Percentiles rank a stretch among this genome's conserved stretches.
Conservation (phyloP, 495 filamentous ascomycete genomes). For the Xylaria bambusicola region DNA sequence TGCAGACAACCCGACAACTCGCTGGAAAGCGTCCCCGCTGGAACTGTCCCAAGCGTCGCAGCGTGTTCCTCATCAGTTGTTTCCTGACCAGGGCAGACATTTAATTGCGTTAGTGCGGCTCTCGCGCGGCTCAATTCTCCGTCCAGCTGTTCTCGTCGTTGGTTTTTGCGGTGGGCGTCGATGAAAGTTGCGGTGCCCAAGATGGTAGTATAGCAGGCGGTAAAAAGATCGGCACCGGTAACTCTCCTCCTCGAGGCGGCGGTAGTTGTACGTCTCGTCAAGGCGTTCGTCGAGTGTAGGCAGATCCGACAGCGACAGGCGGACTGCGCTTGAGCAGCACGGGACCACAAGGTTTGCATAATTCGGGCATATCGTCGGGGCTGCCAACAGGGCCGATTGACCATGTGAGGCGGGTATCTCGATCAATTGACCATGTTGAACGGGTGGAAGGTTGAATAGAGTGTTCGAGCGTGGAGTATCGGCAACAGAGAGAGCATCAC, state of each 20-base stretch:
- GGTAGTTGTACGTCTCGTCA: conserved; percentile 56
- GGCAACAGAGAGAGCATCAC: too few relatives aligned
- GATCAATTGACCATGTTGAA: conserved; percentile 18
- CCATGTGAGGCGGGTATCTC: background rate
- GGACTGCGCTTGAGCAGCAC: conserved; percentile 60
- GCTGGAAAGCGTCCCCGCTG: too few relatives aligned
- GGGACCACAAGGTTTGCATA: conserved; percentile 75
- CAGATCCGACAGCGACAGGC: conserved; percentile 67
- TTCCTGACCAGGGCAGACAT: background rate
- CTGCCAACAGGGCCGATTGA: conserved; percentile 15
- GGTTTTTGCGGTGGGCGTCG: conserved; percentile 64
- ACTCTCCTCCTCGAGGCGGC: conserved; percentile 54
- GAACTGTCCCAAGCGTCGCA: too few relatives aligned
- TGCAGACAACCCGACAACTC: conserved; percentile 1
- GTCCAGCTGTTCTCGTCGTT: conserved; percentile 65
- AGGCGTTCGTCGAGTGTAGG: conserved; percentile 52
- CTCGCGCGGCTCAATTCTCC: conserved; percentile 52
- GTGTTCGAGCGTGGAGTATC: too few relatives aligned
- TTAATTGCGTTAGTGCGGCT: conserved; percentile 36
- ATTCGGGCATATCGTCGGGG: conserved; percentile 38
- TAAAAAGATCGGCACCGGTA: conserved; percentile 63
- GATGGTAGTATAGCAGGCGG: conserved; percentile 70
- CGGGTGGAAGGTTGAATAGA: background rate
- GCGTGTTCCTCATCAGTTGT: too few relatives aligned
- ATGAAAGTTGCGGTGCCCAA: conserved; percentile 69